These are phyloP conservation scores for Rhizopus arrhizus DNA, from an alignment of 371 early-diverging fungal species.

Conservation along the genomic window DNA sequence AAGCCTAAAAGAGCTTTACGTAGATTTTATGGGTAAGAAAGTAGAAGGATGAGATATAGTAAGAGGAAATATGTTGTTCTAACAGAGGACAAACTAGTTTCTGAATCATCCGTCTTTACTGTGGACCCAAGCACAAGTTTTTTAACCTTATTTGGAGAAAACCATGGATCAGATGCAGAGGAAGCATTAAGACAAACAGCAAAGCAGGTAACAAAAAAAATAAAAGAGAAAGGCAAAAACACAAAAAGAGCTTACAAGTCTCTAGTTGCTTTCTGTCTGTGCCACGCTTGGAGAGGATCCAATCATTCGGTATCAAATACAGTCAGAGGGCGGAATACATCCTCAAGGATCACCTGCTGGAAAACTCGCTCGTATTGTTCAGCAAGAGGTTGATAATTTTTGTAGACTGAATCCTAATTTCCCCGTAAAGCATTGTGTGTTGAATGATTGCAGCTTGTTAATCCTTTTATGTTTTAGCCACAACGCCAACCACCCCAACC, in stretches of 20 bases:
- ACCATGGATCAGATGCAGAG: slow-evolving; percentile 42
- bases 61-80: not conserved
- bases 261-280: slow-evolving; percentile 70
- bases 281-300: slow-evolving; percentile 84
- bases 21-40: slow-evolving; percentile 70
- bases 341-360: slow-evolving; percentile 52
- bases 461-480: slow-evolving; percentile 32
- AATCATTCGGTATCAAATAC: slow-evolving; percentile 80
- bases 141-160: slow-evolving; percentile 59
- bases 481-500: slow-evolving; percentile 54
- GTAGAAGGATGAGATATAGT: not conserved
- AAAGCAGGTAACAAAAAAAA: slow-evolving; percentile 57
- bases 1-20: slow-evolving; percentile 77
- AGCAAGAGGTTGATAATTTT: slow-evolving; percentile 71
- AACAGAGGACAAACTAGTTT: slow-evolving; percentile 32
- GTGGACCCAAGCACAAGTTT: slow-evolving; percentile 73
- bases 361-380: slow-evolving; percentile 67
- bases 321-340: slow-evolving; percentile 66
- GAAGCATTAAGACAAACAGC: slow-evolving; percentile 67
- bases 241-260: not conserved
- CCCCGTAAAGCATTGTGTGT: slow-evolving; percentile 44
- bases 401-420: slow-evolving; percentile 60
- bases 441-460: not conserved
- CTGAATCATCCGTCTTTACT: slow-evolving; percentile 82
- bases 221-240: not conserved